Conservation (phyloP, 768 basidiomycete genomes). For the Leccinum variicolor region DNA sequence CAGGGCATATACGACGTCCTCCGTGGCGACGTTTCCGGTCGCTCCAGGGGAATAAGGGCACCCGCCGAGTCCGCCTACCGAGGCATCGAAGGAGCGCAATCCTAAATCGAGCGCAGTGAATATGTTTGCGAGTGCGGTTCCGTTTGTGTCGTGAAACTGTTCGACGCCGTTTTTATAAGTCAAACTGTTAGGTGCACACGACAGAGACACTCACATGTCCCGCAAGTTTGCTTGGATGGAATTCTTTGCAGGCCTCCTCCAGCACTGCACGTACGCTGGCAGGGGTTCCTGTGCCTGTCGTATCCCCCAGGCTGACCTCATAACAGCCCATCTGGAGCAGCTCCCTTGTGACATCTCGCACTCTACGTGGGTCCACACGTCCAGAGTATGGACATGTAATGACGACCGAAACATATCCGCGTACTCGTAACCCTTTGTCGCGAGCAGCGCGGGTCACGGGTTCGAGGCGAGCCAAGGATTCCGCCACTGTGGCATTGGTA, state of each 20-base stretch:
- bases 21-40: conserved; percentile 92
- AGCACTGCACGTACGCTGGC: conserved; percentile 63
- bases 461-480: conserved; percentile 63
- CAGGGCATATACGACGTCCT: conserved; percentile 86
- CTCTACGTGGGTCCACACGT: conserved; percentile 56
- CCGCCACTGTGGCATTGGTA: conserved; percentile 69
- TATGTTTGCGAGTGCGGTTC: conserved; percentile 77
- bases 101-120: conserved; percentile 69
- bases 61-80: conserved; percentile 88
- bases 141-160: conserved; percentile 90
- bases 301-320: conserved; percentile 90
- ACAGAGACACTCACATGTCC: conserved; percentile 45
- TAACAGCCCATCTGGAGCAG: conserved; percentile 91
- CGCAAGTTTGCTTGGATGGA: conserved; percentile 68
- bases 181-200: too few relatives aligned
- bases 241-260: conserved; percentile 58
- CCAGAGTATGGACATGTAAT: conserved; percentile 89
- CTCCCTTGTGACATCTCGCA: conserved; percentile 66
- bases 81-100: conserved; percentile 76
- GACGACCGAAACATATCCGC: conserved; percentile 84
- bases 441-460: conserved; percentile 60
- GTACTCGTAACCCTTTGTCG: conserved; percentile 62
- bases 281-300: conserved; percentile 84
- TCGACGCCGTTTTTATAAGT: not conserved
- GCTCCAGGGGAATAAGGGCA: conserved; percentile 97